A percentile compares a stretch with the other conserved stretches of the same genome.
These are phyloP conservation scores for Alternaria dauci DNA, from an alignment of 2,329 filamentous ascomycete genomes.

Conservation along the genomic window DNA sequence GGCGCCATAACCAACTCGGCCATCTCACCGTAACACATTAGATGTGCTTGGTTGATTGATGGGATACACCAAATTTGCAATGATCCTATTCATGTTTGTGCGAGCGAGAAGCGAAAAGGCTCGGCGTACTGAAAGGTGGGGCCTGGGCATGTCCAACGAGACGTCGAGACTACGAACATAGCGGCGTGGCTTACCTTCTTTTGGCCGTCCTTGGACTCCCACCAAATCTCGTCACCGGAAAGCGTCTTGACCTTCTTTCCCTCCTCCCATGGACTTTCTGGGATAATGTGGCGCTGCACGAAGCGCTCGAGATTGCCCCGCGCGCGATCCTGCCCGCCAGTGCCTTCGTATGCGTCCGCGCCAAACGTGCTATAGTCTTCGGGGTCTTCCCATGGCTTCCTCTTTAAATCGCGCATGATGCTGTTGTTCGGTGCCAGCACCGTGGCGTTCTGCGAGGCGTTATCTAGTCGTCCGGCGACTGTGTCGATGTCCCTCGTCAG, in stretches of 20 bases:
- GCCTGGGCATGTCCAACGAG: conserved; percentile 9
- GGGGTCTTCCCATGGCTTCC: conserved; percentile 86
- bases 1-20: conserved; percentile 46
- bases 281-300: conserved; percentile 85
- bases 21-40: conserved; percentile 13
- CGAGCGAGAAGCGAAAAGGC: not conserved
- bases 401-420: conserved; percentile 77
- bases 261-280: conserved; percentile 77
- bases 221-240: conserved; percentile 78
- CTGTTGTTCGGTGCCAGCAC: conserved; percentile 88
- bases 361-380: conserved; percentile 75
- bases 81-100: conserved; percentile 1
- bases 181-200: conserved; percentile 64
- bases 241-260: conserved; percentile 72
- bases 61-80: not conserved
- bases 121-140: conserved; percentile 3
- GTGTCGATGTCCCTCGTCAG: conserved; percentile 78
- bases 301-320: conserved; percentile 79
- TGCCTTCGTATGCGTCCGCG: conserved; percentile 76
- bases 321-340: conserved; percentile 77
- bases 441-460: conserved; percentile 74
- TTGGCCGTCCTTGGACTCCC: conserved; percentile 75
- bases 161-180: conserved; percentile 8
- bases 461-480: conserved; percentile 74
- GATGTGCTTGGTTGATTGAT: conserved; percentile 22